Evolutionary conservation across 1,284 basidiomycete genomes (phyloP), one percentile per base, ranked within the genome.

Genomic region (Irpex sp.): DNA sequence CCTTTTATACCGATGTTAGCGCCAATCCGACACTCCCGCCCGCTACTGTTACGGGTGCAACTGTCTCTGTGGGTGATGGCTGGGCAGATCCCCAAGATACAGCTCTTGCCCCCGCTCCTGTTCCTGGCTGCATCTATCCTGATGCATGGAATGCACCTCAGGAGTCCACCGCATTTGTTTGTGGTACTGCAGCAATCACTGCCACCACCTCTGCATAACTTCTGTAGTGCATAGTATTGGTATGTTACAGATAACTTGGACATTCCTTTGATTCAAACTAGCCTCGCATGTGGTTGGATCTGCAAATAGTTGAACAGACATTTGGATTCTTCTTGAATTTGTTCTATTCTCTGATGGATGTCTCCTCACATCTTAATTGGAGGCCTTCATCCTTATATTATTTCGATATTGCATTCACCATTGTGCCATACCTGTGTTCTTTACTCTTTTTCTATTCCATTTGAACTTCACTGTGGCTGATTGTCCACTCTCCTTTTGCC

Each of bases 1-100:
- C 88, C 0, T 81, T 83, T 2, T 92, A 91, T 74, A 91, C 92
- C 3, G 77, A 85, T 1, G 91, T 91, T 1, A 89, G 83, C 9
- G 77, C 81, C 2, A 78, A 87, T 44, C 75, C 76, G 57, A 85
- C 83, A 15, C 77, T 91, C 19, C 81, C 86, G 2, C 78, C 80
- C 37, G 87, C 88, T 17, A 86, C 85, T 1, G 80, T 82, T 63
- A 85, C 86, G 1, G 79, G 81, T 7, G 71, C 80, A 26, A 78
- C 80, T 34, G 73, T 74, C 37, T 77, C 78, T 64, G 77, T 79
- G 1, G 90, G 88, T 2, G 80, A 82, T 66, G 92, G 92, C 5
- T 95, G 94, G 93, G 82, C 82, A 58, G 82, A 92, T 70, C 52
- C 79, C 0, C 71, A 75, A 59, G 91, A 89, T 73, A 86, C 81